Evolutionary conservation across 2,329 filamentous ascomycete genomes (phyloP), one percentile per base, ranked within the genome.

Genomic region (Fusarium sp.): DNA sequence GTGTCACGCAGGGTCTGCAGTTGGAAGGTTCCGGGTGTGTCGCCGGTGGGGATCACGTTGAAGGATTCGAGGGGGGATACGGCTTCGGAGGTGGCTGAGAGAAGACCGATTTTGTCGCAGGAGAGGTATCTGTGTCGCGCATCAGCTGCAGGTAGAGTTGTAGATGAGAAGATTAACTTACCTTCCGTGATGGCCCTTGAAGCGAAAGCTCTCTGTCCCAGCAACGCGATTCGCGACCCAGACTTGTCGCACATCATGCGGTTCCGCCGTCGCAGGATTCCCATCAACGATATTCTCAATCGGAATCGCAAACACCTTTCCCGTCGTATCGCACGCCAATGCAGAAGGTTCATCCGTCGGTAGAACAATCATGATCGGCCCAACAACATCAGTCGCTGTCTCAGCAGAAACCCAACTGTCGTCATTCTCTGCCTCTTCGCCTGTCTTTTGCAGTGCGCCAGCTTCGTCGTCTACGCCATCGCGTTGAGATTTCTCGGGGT

Each of bases 341-440:
- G 93, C 94, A 0, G 91, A 91, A 1, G 92, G 89, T 3, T 90
- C 89, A 15, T 91, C 89, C 4, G 93, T 94, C 5, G 95, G 92
- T 10, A 98, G 85, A 4, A 97, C 93, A 62, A 98, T 87, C 78
- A 98, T 87, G 58, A 97, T 85, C 2, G 96, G 96, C 0, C 96
- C 96, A 7, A 91, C 86, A 45, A 98, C 88, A 80, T 98, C 96
- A 66, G 85, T 86, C 17, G 91, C 83, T 7, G 85, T 85, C 72
- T 97, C 95, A 75, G 95, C 95, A 9, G 92, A 93, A 9, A 98
- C 95, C 96, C 96, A 99, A 81, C 90, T 94, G 82, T 98, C 94
- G 80, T 97, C 95, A 69, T 91, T 87, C 54, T 87, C 79, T 31
- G 83, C 81, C 11, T 84, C 82, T 36, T 81, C 79, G 20, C 76